These are phyloP conservation scores for Cutaneotrichosporon sp. DNA, from an alignment of 1,284 basidiomycete species.

Conservation along the genomic window DNA sequence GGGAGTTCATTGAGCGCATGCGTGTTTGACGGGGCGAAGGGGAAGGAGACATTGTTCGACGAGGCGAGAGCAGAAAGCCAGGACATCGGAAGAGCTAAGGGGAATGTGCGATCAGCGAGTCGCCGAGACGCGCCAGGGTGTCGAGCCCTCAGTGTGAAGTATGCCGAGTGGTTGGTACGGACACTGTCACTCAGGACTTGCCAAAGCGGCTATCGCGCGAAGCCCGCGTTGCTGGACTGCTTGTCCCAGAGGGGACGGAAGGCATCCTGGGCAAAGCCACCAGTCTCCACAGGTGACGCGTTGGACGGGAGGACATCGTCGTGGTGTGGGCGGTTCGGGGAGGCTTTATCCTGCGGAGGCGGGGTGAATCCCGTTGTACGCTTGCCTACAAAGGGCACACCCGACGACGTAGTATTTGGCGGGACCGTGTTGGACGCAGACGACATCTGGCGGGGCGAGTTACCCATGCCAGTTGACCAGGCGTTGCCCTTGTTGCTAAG, in stretches of 20 bases:
- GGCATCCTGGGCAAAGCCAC: constrained; percentile 38
- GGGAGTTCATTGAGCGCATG: too few relatives aligned
- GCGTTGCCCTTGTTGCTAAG: constrained; percentile 3
- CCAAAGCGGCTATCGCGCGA: constrained; percentile 3
- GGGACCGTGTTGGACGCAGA: not conserved
- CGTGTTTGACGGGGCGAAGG: too few relatives aligned
- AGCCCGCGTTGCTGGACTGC: constrained; percentile 9
- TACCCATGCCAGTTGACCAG: constrained; percentile 18
- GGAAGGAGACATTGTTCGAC: too few relatives aligned
- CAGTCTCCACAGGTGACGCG: constrained; percentile 31
- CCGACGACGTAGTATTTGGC: not conserved
- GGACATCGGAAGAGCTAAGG: too few relatives aligned
- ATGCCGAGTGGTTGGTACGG: too few relatives aligned
- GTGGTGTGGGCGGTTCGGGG: constrained; percentile 26
- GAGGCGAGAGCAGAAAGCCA: too few relatives aligned
- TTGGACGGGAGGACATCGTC: constrained; percentile 27
- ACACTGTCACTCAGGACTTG: too few relatives aligned
- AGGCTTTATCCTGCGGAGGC: not conserved
- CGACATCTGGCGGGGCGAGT: constrained; percentile 22
- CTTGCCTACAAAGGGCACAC: constrained; percentile 12
- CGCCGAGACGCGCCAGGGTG: too few relatives aligned
- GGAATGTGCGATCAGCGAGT: too few relatives aligned
- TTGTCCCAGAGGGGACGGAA: constrained; percentile 37
- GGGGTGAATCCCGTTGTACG: constrained; percentile 26
- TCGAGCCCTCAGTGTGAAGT: too few relatives aligned